Percentiles rank a stretch among this genome's conserved stretches.
Conservation (phyloP, 495 filamentous ascomycete species). For the Xylaria curta region DNA sequence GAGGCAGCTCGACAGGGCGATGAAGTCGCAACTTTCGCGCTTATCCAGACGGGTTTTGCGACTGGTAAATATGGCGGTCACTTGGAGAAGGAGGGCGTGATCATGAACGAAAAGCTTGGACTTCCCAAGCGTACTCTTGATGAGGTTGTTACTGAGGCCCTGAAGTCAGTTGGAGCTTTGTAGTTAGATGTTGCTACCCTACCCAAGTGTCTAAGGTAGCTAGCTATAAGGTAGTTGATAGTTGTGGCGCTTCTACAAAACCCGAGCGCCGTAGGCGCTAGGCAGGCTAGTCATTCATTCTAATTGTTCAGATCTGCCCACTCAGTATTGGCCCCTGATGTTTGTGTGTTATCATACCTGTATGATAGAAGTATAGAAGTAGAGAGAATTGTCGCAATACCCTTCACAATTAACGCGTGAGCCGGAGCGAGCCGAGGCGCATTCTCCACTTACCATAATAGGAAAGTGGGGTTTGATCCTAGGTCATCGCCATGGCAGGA, state of each 20-base stretch:
- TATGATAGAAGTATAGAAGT: too few species aligned
- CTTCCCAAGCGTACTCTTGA: conserved; percentile 31
- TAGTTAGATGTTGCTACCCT: not conserved
- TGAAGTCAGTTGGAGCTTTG: conserved; percentile 14
- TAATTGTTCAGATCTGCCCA: too few species aligned
- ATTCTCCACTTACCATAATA: conserved; percentile 11
- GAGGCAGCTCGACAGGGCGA: conserved; percentile 31
- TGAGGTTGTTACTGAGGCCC: conserved; percentile 25
- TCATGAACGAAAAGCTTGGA: conserved; percentile 36
- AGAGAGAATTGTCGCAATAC: too few species aligned
- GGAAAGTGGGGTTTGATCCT: conserved; percentile 4
- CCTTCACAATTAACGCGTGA: too few species aligned
- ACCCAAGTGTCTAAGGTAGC: too few species aligned
- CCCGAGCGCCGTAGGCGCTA: too few species aligned
- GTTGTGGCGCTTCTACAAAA: too few species aligned
- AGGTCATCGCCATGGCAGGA: not conserved
- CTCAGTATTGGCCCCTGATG: too few species aligned
- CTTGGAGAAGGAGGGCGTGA: conserved; percentile 37
- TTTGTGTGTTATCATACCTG: too few species aligned
- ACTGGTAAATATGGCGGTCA: conserved; percentile 36
- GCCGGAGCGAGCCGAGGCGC: not conserved
- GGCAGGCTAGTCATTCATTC: too few species aligned
- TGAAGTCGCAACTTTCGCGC: conserved; percentile 25
- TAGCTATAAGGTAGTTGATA: too few species aligned
- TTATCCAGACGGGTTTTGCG: conserved; percentile 39